Base-by-base conservation (phyloP, 768 basidiomycete species). In the Lyophyllum shimeji region DNA sequence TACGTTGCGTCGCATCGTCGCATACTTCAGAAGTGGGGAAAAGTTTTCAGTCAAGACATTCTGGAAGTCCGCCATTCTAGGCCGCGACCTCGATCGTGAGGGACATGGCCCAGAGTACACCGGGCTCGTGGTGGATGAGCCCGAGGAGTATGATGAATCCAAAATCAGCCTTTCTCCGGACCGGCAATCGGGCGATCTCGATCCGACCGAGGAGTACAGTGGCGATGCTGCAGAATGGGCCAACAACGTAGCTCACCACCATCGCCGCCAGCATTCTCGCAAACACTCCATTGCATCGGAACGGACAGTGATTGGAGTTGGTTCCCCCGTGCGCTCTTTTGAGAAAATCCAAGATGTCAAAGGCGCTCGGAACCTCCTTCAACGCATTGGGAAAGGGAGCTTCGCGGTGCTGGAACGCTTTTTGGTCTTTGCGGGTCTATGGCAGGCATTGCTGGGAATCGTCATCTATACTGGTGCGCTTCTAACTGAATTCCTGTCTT, bases 391-490 rank as follows among this genome's bases (percentile, higher is more conserved):
- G 18, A 71, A 70, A n/a, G 70, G 62, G 7, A 68, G 67, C 2
- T 88, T 87, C 53, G 78, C 77, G 2, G 76, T 81, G 4, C 52
- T 81, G 13, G 89, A 94, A 67, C 74, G 89, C 34, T 63, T 65
- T 11, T 77, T 95, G 9, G 80, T 97, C 13, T 72, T 93, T 47
- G 84, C 87, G 13, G 95, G 82, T 2, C 87, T 89, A 49, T 80
- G 75, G 24, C 80, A 86, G 64, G 57, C 86, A 13, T 59, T 92
- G 24, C 79, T 82, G 1, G 95, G 95, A 0, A 77, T 93, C 29
- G 83, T 87, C 11, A 76, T 86, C 7, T 98, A 96, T 69, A 89
- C 91, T 1, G 95, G 80, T 77, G 54, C 42, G 72, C 63, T 44
- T 23, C 34, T 23, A 42, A 15, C 44, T 7, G 31, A 31, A 37